Evolutionary conservation across 208 protist species (phyloP), one percentile per base, ranked within the genome.

Genomic region (Leishmania braziliensis): DNA sequence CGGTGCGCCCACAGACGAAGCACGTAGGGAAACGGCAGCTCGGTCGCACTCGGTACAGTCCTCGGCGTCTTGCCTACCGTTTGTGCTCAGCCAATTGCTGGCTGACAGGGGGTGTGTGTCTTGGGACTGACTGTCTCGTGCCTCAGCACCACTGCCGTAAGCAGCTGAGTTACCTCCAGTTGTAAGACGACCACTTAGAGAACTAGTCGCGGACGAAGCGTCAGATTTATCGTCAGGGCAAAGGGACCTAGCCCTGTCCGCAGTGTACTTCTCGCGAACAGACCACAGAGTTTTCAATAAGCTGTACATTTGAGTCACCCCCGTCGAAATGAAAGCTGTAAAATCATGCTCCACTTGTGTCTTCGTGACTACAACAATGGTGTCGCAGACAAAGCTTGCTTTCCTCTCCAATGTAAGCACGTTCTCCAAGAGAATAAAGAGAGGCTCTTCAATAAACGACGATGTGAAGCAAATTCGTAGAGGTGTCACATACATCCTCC

Each of bases 401-500:
- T 75, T 84, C 75, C 87, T 91, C 16, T 86, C 69, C 12, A 94
- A 77, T 50, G 33, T 75, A 23, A 82, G 65, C 0, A 94, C 87
- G 73, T 90, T 81, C 33, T 92, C 88, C 85, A 90, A 87, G 2
- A 71, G 69, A 16, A 94, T 73, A 68, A 87, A 81, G 14, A 94
- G 33, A 12, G 85, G 78, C 39, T 80, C 62, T 5, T 85, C 85
- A n/a, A 94, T 80, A 53, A 94, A 92, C 6, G 87, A 84, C 6
- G 91, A 94, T 46, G 73, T 70, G 76, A 94, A 94, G 71, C 88
- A 91, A 39, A 94, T 39, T 8, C 91, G 86, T 33, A 94, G 56
- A 20, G 87, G 84, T 10, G 91, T 90, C 39, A 90, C 77, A 75
- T 94, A 92, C 71, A 94, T 83, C 48, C 73, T 81, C 8, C 91